Conservation (phyloP, 2,329 filamentous ascomycete genomes). For the Fusarium ambrosium region DNA sequence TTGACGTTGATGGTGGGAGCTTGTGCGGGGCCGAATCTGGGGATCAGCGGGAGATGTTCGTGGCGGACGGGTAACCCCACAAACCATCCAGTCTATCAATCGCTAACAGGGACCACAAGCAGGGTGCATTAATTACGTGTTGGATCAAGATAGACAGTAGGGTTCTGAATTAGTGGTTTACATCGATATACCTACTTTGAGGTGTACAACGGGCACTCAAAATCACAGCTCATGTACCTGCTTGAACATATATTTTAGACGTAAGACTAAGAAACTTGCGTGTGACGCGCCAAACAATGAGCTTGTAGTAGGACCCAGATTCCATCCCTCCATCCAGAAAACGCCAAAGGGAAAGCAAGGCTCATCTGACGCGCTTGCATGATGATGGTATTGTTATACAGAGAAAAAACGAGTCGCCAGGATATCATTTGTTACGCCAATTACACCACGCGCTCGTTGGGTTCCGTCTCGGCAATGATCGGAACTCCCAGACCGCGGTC, state of each 20-base stretch:
- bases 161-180: too few species aligned
- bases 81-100: conserved; percentile 15
- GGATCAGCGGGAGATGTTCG: conserved; percentile 30
- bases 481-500: conserved; percentile 88
- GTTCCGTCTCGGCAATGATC: conserved; percentile 88
- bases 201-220: neutral
- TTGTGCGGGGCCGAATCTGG: conserved; percentile 44
- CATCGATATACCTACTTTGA: too few species aligned
- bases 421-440: conserved; percentile 1
- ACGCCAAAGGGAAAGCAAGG: conserved; percentile 35
- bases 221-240: neutral
- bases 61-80: conserved; percentile 36
- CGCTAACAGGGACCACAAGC: conserved; percentile 4
- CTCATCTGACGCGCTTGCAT: conserved; percentile 34
- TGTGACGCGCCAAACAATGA: conserved; percentile 41
- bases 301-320: conserved; percentile 38
- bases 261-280: conserved; percentile 38
- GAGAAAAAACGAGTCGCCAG: conserved; percentile 4
- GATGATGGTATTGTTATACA: conserved; percentile 39
- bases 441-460: conserved; percentile 81
- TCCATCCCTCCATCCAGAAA: conserved; percentile 33
- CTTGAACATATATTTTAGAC: conserved; percentile 33
- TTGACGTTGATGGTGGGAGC: conserved; percentile 32
- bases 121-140: neutral
- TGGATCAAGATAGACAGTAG: too few species aligned